Percentiles rank a stretch among this genome's conserved stretches.
Evolutionary conservation across 1,284 basidiomycete genomes (phyloP).

Genomic region (Blastosporella zonata): DNA sequence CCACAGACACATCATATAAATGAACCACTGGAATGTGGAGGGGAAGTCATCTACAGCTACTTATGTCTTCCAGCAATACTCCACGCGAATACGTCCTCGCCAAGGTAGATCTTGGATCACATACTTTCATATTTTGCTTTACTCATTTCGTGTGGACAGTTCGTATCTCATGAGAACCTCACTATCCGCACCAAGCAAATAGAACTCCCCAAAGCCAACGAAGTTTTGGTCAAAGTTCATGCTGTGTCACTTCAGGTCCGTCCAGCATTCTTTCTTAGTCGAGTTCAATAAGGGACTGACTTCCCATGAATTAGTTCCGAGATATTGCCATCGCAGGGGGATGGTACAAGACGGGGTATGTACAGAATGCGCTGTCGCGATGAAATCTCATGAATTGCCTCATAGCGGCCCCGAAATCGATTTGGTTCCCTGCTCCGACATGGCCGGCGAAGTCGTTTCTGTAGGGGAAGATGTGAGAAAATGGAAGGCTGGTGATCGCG

Average conservation of each 20-base stretch:
- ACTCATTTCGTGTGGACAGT: constrained; percentile 1
- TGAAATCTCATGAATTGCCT: not conserved
- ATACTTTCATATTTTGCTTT: no score
- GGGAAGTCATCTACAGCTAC: no score
- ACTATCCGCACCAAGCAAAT: constrained; percentile 30
- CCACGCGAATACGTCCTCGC: constrained; percentile 28
- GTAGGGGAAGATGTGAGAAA: constrained; percentile 49
- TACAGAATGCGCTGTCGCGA: not conserved
- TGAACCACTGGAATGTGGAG: no score
- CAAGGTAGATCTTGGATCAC: not conserved
- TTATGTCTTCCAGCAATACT: constrained; percentile 27
- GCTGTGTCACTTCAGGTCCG: constrained; percentile 47
- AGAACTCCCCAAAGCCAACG: constrained; percentile 31
- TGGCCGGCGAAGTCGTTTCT: constrained; percentile 58
- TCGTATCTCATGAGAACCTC: constrained; percentile 29
- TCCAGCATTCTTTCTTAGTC: not conserved
- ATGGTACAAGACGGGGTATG: constrained; percentile 26
- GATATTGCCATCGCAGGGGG: constrained; percentile 40
- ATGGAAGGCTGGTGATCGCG: constrained; percentile 55
- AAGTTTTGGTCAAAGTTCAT: constrained; percentile 49
- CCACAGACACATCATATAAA: no score
- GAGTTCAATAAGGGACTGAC: not conserved
- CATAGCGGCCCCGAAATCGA: constrained; percentile 18
- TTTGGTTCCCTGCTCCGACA: constrained; percentile 56
- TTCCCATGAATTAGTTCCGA: constrained; percentile 31